Base-by-base conservation (phyloP, 164 flowering plant species). In the Cinnamomum micranthum region DNA sequence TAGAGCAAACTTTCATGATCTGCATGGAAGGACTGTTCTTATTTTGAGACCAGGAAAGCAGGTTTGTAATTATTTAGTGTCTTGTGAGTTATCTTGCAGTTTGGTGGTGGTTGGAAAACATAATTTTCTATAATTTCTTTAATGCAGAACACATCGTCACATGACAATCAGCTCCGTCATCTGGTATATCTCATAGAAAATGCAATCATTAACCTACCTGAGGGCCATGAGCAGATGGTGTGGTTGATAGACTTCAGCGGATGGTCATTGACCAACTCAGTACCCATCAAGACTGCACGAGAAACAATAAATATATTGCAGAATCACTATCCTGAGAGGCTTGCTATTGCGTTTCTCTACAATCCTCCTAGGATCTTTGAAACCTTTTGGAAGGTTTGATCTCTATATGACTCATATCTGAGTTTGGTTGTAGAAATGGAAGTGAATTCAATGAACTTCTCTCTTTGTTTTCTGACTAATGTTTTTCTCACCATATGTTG, bases 201-300 rank as follows among this genome's bases (percentile, higher is more conserved):
- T 79, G 98, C 98, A 11, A 83, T 92, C 71, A 88, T 92, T 22
- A 94, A 90, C 83, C 92, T 94, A 75, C 94, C 95, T 7, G 91
- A 90, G 77, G 94, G 83, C 68, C 97, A 92, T 77, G 97, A 94
- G 75, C 97, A 94, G 75, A 92, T 91, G 97, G 79, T 87, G 24
- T 94, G 98, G 98, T 79, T 94, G 71, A 91, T 94, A 76, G 98
- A 94, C 82, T 94, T 91, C 87, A 90, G 92, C 27, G 98, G 94
- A 13, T 89, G 89, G 97, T 80, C 97, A 11, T 31, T 94, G 60
- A 85, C 71, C 79, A 89, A 79, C 67, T 88, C 77, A 14, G 90
- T 88, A n/a, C 89, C 97, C 20, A 75, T 94, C 74, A 92, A 81
- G 83, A 80, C 92, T 60, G 92, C 98, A 1, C 82, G 95, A 76